Percentiles rank a stretch among this genome's conserved stretches.
Evolutionary conservation across 192 early-diverging fungal genomes (phyloP).

Genomic region (Backusella mclennaniae): DNA sequence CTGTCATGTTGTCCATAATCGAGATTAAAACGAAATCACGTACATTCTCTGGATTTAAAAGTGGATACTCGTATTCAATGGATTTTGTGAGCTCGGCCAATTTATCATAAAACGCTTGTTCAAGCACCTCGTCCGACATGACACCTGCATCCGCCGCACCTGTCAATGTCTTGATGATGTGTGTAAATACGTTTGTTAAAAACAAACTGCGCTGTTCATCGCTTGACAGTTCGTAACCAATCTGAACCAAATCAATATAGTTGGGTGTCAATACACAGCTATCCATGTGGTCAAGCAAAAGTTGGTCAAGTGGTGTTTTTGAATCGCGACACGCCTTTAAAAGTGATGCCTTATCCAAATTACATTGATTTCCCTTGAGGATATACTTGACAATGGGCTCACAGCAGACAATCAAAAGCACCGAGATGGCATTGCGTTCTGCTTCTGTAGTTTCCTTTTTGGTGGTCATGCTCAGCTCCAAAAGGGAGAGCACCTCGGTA

Average conservation of each 20-base stretch:
- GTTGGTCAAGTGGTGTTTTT: background rate
- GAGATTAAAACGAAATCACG: slow-evolving; percentile 41
- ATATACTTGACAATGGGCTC: slow-evolving; percentile 18
- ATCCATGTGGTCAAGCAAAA: background rate
- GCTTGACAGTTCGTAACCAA: background rate
- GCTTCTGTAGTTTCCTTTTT: background rate
- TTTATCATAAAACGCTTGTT: slow-evolving; percentile 3
- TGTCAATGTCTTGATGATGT: slow-evolving; percentile 16
- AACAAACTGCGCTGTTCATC: background rate
- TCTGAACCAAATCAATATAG: slow-evolving; percentile 8
- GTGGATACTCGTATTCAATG: background rate
- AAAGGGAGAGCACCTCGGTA: slow-evolving; percentile 15
- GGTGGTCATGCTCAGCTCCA: slow-evolving; percentile 12
- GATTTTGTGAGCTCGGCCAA: background rate
- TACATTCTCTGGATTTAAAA: slow-evolving; percentile 32
- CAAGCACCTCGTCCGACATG: slow-evolving; percentile 1
- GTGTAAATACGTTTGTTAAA: slow-evolving; percentile 7
- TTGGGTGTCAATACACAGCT: background rate
- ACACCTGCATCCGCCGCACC: background rate
- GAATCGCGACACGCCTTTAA: background rate
- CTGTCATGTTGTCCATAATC: slow-evolving; percentile 39
- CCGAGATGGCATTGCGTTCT: background rate
- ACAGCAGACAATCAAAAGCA: slow-evolving; percentile 11
- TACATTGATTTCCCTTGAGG: slow-evolving; percentile 5
- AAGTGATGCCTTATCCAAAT: background rate